phyloP scores from a whole-genome alignment of 179 eudicot species.

The Sideroxylon spinosum region DNA sequence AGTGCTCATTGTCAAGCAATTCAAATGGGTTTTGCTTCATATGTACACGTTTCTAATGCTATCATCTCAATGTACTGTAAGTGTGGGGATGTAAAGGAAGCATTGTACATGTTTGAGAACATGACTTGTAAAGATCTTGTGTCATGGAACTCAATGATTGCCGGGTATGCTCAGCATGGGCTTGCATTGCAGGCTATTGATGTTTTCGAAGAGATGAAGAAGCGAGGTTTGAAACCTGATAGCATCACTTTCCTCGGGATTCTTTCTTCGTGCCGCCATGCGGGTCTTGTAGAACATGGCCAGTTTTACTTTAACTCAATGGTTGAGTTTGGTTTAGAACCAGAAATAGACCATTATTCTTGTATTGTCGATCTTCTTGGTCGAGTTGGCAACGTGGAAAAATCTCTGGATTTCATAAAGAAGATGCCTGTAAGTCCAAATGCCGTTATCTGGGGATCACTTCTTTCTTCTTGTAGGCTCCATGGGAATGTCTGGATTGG shows the following conservation, averaged over 20 bases:
- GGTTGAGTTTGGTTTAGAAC: constrained; percentile 31
- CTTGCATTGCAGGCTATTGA: constrained; percentile 33
- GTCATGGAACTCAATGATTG: constrained; percentile 60
- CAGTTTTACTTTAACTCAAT: constrained; percentile 34
- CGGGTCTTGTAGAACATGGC: constrained; percentile 45
- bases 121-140: constrained; percentile 39
- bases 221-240: constrained; percentile 37
- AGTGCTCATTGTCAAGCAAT: constrained; percentile 45
- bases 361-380: constrained; percentile 63
- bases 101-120: constrained; percentile 27
- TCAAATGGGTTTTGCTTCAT: constrained; percentile 36
- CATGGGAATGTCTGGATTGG: constrained; percentile 50
- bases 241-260: constrained; percentile 39
- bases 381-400: constrained; percentile 42
- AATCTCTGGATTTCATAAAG: constrained; percentile 36
- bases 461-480: constrained; percentile 49
- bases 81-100: constrained; percentile 44
- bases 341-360: constrained; percentile 45
- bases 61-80: constrained; percentile 55
- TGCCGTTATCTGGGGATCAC: constrained; percentile 53
- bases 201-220: constrained; percentile 41
- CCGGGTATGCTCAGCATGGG: constrained; percentile 46
- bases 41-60: constrained; percentile 42
- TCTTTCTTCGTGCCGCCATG: constrained; percentile 53
- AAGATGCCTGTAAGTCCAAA: constrained; percentile 45